A percentile compares a stretch with the other conserved stretches of the same genome.
These are phyloP conservation scores for Pleurotus pulmonarius DNA, from an alignment of 768 basidiomycete genomes.

Conservation along the genomic window DNA sequence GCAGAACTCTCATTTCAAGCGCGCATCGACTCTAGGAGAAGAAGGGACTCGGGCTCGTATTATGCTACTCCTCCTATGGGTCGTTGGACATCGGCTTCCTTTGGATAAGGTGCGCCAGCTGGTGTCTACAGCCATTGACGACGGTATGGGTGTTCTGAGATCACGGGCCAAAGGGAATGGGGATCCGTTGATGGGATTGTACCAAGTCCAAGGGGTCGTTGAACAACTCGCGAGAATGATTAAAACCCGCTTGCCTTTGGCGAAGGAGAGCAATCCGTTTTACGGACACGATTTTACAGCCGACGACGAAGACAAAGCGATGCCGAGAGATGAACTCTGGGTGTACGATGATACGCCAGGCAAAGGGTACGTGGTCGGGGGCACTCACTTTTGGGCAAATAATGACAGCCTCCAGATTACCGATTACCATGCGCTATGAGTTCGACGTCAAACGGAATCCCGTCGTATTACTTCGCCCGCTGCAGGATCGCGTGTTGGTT, in stretches of 20 bases:
- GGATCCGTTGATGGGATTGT: conserved; percentile 7
- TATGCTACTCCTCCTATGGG: conserved; percentile 19
- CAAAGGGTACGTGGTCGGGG: background rate
- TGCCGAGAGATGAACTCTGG: conserved; percentile 17
- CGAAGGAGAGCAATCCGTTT: conserved; percentile 16
- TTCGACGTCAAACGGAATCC: conserved; percentile 17
- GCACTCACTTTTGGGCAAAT: background rate
- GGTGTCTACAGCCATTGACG: conserved; percentile 15
- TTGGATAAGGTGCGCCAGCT: conserved; percentile 13
- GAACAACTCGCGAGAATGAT: conserved; percentile 16
- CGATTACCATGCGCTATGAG: conserved; percentile 12
- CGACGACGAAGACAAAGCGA: conserved; percentile 16
- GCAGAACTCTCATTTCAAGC: conserved; percentile 17
- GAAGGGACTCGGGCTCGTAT: conserved; percentile 16
- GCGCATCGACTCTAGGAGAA: conserved; percentile 13
- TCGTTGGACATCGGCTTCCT: conserved; percentile 17
- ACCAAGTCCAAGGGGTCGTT: conserved; percentile 11
- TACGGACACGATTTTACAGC: conserved; percentile 13
- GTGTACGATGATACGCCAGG: conserved; percentile 9
- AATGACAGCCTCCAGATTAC: conserved; percentile 3
- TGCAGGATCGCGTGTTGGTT: conserved; percentile 12
- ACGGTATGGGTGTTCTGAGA: conserved; percentile 10
- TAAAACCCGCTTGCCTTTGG: conserved; percentile 14
- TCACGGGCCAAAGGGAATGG: conserved; percentile 3
- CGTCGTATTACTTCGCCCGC: conserved; percentile 10